Conservation (phyloP, 148 eudicot genomes). For the Vaccinium vitisidaea region DNA sequence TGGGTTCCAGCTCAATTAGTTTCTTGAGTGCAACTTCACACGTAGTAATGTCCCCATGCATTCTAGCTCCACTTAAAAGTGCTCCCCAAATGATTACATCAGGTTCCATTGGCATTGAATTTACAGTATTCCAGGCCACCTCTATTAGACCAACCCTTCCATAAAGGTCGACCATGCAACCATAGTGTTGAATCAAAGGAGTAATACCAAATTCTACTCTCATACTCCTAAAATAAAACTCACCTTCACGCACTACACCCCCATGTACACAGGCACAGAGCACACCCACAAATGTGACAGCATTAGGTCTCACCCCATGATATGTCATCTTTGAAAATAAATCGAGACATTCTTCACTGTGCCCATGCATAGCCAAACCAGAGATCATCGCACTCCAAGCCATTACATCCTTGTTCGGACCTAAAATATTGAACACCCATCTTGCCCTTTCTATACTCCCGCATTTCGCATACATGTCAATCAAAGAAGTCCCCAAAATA, state of each 20-base stretch:
- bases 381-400: not conserved
- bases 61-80: slow-evolving; percentile 36
- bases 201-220: slow-evolving; percentile 23
- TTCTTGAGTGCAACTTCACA: slow-evolving; percentile 34
- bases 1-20: slow-evolving; percentile 33
- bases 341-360: slow-evolving; percentile 21
- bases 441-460: too few species aligned
- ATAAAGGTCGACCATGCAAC: slow-evolving; percentile 39
- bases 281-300: slow-evolving; percentile 30
- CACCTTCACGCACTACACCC: slow-evolving; percentile 31
- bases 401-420: too few species aligned
- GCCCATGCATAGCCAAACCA: slow-evolving; percentile 39
- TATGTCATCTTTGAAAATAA: slow-evolving; percentile 23
- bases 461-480: too few species aligned
- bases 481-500: too few species aligned
- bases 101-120: slow-evolving; percentile 38
- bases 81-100: slow-evolving; percentile 45
- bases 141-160: slow-evolving; percentile 33
- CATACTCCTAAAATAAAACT: slow-evolving; percentile 27
- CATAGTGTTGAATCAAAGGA: slow-evolving; percentile 38
- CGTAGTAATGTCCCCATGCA: slow-evolving; percentile 23
- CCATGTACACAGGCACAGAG: slow-evolving; percentile 38
- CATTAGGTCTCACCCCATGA: slow-evolving; percentile 31
- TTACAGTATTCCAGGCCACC: slow-evolving; percentile 27
- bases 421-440: too few species aligned